These are phyloP conservation scores for Thelonectria blattea DNA, from an alignment of 2,329 filamentous ascomycete genomes.

Conservation along the genomic window DNA sequence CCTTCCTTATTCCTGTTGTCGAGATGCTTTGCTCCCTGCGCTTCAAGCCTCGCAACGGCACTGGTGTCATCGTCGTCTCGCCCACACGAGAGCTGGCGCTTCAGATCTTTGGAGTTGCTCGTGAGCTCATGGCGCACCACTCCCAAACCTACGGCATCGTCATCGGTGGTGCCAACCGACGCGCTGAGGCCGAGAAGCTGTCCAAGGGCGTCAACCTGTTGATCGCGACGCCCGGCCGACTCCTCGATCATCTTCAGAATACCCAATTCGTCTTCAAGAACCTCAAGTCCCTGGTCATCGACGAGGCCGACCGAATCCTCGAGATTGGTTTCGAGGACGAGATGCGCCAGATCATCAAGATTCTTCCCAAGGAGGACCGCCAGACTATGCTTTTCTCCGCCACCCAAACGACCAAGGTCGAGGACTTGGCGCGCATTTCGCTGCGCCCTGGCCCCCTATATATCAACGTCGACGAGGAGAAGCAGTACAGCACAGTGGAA, in stretches of 20 bases:
- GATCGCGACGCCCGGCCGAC: slow-evolving; percentile 89
- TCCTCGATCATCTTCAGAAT: slow-evolving; percentile 93
- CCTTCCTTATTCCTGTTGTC: slow-evolving; percentile 91
- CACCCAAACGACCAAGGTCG: slow-evolving; percentile 97
- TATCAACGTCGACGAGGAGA: slow-evolving; percentile 92
- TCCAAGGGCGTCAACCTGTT: slow-evolving; percentile 92
- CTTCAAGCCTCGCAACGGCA: slow-evolving; percentile 95
- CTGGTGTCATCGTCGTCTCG: slow-evolving; percentile 89
- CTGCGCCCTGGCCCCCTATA: slow-evolving; percentile 89
- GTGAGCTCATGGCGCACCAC: slow-evolving; percentile 91
- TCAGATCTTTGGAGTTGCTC: slow-evolving; percentile 94
- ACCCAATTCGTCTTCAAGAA: slow-evolving; percentile 95
- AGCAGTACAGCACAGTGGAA: slow-evolving; percentile 90
- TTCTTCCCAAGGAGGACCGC: slow-evolving; percentile 82
- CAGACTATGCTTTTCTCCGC: slow-evolving; percentile 99
- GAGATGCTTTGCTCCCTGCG: slow-evolving; percentile 90
- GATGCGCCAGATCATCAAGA: slow-evolving; percentile 96
- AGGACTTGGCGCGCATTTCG: slow-evolving; percentile 94
- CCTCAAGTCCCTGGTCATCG: slow-evolving; percentile 88
- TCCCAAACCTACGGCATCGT: slow-evolving; percentile 95
- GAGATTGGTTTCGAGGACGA: slow-evolving; percentile 99
- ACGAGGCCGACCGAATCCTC: slow-evolving; percentile 94
- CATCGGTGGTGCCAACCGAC: slow-evolving; percentile 90
- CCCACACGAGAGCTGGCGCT: slow-evolving; percentile 93
- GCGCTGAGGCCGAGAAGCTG: slow-evolving; percentile 93